These are phyloP conservation scores for Venturiaceae sp. DNA, from an alignment of 2,329 filamentous ascomycete species.

Conservation along the genomic window DNA sequence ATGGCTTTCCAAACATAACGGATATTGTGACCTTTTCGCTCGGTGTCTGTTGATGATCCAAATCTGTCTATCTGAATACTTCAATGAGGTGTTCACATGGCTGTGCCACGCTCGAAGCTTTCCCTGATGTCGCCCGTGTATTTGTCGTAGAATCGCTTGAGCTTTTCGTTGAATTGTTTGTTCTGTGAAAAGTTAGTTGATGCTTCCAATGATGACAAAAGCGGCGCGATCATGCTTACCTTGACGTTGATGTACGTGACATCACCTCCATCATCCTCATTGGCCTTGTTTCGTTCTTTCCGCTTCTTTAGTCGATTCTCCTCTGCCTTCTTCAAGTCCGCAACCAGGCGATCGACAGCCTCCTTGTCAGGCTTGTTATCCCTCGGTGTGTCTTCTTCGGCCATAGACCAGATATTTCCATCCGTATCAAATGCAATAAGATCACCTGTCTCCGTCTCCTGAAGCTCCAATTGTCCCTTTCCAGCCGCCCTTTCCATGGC, in stretches of 20 bases:
- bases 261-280: constrained; percentile 74
- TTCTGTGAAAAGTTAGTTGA: constrained; percentile 40
- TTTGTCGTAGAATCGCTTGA: constrained; percentile 94
- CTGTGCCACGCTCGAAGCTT: constrained; percentile 93
- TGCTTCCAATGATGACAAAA: neutral
- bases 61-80: too few species aligned
- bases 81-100: constrained; percentile 73
- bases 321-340: constrained; percentile 80
- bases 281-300: constrained; percentile 62
- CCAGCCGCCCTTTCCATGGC: constrained; percentile 78
- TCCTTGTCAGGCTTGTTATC: constrained; percentile 82
- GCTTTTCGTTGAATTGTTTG: constrained; percentile 99
- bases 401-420: constrained; percentile 82
- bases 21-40: too few species aligned
- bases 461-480: constrained; percentile 78
- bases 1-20: too few species aligned
- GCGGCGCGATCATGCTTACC: constrained; percentile 20
- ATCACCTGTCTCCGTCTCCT: constrained; percentile 92
- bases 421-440: constrained; percentile 88
- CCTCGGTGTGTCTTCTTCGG: constrained; percentile 69
- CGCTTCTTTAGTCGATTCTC: constrained; percentile 79
- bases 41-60: too few species aligned
- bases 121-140: constrained; percentile 96
- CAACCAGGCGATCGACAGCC: constrained; percentile 78
- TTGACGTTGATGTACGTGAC: constrained; percentile 99